Conservation (phyloP, 1,139 yeast species). For the Geotrichum cucujoidarum region DNA sequence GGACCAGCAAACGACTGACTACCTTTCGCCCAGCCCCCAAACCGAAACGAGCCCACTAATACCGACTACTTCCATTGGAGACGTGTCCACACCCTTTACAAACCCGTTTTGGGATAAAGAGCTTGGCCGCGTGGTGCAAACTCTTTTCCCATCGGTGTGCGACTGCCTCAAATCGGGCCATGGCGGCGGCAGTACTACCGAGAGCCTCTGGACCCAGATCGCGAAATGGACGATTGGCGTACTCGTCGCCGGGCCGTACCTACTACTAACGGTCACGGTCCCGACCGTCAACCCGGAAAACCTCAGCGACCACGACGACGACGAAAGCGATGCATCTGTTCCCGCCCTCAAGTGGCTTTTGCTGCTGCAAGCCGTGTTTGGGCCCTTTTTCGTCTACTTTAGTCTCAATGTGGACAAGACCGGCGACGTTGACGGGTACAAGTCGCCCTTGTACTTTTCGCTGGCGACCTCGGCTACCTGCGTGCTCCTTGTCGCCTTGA, state of each 20-base stretch:
- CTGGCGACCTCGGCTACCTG: not conserved
- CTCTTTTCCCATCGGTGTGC: conserved; percentile 4
- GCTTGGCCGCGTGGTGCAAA: not conserved
- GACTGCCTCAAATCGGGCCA: too few species aligned
- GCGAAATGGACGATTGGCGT: not conserved
- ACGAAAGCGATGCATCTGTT: not conserved
- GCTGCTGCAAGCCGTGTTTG: conserved; percentile 11
- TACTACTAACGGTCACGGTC: not conserved
- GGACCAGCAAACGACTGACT: too few species aligned
- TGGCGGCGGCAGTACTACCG: not conserved
- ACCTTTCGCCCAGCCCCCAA: not conserved
- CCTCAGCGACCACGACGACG: too few species aligned
- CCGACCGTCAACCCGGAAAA: not conserved
- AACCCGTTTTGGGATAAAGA: not conserved
- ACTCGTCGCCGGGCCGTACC: not conserved
- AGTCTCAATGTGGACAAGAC: not conserved
- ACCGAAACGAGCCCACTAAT: not conserved
- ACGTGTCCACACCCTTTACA: not conserved
- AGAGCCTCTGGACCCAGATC: not conserved
- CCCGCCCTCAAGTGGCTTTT: conserved; percentile 9
- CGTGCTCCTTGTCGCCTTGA: not conserved
- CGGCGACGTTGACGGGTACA: too few species aligned
- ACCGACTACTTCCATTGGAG: not conserved
- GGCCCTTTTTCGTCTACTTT: conserved; percentile 16
- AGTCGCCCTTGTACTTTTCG: not conserved